Conservation (phyloP, 1,284 basidiomycete genomes). For the Cryptococcus hybrid region DNA sequence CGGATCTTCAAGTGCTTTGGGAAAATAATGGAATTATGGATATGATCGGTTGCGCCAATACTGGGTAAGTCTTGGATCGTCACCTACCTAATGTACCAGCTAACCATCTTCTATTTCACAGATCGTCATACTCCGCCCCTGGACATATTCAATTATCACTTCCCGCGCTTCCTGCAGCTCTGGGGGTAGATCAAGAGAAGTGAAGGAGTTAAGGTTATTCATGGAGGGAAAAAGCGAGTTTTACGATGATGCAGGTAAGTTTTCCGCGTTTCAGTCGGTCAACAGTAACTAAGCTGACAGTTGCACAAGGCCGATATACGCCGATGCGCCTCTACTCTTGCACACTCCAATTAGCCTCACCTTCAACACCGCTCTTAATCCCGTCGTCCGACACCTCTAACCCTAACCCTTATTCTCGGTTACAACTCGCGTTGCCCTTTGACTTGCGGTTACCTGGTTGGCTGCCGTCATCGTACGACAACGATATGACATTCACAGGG, state of each 20-base stretch:
- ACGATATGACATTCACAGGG: slow-evolving; percentile 21
- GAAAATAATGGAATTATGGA: slow-evolving; percentile 28
- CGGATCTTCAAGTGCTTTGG: slow-evolving; percentile 25
- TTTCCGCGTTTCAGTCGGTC: not conserved
- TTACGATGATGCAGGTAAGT: slow-evolving; percentile 41
- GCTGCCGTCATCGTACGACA: slow-evolving; percentile 38
- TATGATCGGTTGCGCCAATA: slow-evolving; percentile 30
- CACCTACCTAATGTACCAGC: not conserved
- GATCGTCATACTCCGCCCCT: slow-evolving; percentile 32
- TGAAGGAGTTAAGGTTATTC: slow-evolving; percentile 29
- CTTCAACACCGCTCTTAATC: slow-evolving; percentile 15
- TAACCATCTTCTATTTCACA: slow-evolving; percentile 3
- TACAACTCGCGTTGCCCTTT: slow-evolving; percentile 37
- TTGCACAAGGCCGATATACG: slow-evolving; percentile 41
- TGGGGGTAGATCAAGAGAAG: slow-evolving; percentile 17
- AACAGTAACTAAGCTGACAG: not conserved
- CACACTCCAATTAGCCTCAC: slow-evolving; percentile 17
- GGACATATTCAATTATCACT: slow-evolving; percentile 27
- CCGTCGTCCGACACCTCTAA: slow-evolving; percentile 13
- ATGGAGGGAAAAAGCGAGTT: slow-evolving; percentile 47
- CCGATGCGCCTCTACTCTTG: slow-evolving; percentile 30
- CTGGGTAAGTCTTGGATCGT: slow-evolving; percentile 28
- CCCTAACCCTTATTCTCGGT: slow-evolving; percentile 1
- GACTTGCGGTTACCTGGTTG: slow-evolving; percentile 47
- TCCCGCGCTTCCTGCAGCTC: slow-evolving; percentile 16